Base-by-base conservation (phyloP, 805 yeast species). In the Wickerhamomyces xylosicus region DNA sequence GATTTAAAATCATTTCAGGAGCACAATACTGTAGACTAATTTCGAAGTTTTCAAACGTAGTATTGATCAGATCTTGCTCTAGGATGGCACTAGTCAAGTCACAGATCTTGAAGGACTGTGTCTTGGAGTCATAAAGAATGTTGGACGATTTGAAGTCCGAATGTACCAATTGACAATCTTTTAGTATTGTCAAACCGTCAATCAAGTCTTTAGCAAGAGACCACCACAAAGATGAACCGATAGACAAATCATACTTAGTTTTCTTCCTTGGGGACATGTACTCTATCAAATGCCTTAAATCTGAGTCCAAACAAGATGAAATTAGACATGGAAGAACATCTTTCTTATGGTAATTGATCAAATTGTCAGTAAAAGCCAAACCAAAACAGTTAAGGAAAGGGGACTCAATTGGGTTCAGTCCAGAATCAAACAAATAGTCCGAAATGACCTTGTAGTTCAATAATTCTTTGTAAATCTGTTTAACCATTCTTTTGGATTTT, bases 131-230 rank as follows among this genome's bases (percentile, higher is more conserved):
- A 14, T 62, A 54, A 41, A 71, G 49, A 8, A 71, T 49, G 46
- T 71, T 71, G 34, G 65, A 65, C 15, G 73, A 60, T 49, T 72
- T 71, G 43, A 69, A 47, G 46, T 72, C 77, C 45, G 72, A 62
- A 43, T 72, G 76, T 14, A 71, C 64, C 20, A 62, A 45, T 4
- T 54, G 46, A 19, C 60, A 40, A 3, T 49, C 47, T 33, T 44
- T 44, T 19, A 66, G 38, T 1, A 58, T 46, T 2, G 35, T 20
- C 3, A 64, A 43, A 4, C 55, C 53, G 35, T 47, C 41, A 1
- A 61, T 15, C 16, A 65, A 44, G 7, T 54, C 46, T 10, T 42
- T 42, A 3, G 56, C 54, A 5, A 66, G 42, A 20, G 39, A 41
- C 61, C 62, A 62, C 66, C 67, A 66, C 11, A 41, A 33, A 1